Conservation (phyloP, 2,329 filamentous ascomycete species). For the Fusarium pseudoanthophilum region DNA sequence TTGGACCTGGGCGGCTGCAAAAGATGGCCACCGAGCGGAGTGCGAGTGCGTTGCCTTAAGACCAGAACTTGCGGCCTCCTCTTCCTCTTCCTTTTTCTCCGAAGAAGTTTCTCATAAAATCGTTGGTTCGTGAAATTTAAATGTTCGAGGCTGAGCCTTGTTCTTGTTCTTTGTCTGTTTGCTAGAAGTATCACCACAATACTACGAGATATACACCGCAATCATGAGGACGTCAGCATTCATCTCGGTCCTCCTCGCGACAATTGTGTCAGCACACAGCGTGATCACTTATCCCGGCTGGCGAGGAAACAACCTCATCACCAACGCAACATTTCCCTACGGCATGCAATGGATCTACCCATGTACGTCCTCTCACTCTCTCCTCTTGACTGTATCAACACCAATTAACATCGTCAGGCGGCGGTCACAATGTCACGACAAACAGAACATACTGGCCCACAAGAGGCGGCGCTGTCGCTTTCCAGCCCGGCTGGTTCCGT, state of each 20-base stretch:
- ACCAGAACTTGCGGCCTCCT: conserved; percentile 39
- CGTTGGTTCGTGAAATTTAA: conserved; percentile 11
- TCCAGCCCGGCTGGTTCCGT: conserved; percentile 96
- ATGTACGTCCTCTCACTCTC: conserved; percentile 69
- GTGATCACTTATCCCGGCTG: conserved; percentile 88
- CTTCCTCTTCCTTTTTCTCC: conserved; percentile 21
- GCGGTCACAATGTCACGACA: conserved; percentile 77
- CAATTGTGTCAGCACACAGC: conserved; percentile 74
- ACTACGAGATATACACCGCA: conserved; percentile 6
- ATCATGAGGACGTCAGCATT: conserved; percentile 60
- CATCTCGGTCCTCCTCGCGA: conserved; percentile 57
- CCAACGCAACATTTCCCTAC: conserved; percentile 82
- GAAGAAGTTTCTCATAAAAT: background rate
- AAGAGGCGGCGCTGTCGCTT: conserved; percentile 83
- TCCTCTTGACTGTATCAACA: background rate
- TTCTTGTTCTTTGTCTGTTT: background rate
- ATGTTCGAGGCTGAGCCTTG: conserved; percentile 39
- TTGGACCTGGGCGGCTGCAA: conserved; percentile 39
- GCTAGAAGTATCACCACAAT: background rate
- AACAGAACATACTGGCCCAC: conserved; percentile 96
- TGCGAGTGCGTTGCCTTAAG: conserved; percentile 31
- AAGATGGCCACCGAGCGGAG: conserved; percentile 16
- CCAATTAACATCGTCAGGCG: conserved; percentile 66
- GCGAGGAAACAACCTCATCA: conserved; percentile 86
- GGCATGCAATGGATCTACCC: conserved; percentile 97